These are phyloP conservation scores for Trichoderma reesei DNA, from an alignment of 495 filamentous ascomycete species.

Conservation along the genomic window DNA sequence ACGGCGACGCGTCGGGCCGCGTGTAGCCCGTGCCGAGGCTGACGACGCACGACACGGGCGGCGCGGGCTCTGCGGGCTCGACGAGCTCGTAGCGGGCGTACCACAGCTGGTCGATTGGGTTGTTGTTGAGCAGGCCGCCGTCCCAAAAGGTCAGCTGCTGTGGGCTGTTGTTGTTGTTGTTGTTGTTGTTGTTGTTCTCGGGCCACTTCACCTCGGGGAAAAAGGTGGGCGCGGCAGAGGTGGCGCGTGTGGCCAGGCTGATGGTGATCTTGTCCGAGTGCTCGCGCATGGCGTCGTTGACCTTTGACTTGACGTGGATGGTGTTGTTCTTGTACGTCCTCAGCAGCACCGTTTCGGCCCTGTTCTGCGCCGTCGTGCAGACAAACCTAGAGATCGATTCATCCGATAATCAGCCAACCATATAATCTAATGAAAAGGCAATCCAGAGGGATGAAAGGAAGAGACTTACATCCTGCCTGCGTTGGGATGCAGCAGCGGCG, in stretches of 20 bases:
- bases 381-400: background rate
- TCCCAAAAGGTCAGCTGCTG: constrained; percentile 5
- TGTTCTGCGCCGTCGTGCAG: constrained; percentile 1
- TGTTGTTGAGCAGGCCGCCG: constrained; percentile 3
- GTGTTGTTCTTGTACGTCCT: constrained; percentile 1
- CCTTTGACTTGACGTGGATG: background rate
- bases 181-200: background rate
- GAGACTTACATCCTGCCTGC: constrained; percentile 26
- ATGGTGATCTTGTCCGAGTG: constrained; percentile 1
- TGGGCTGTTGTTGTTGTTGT: too few relatives aligned
- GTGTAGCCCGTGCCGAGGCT: background rate
- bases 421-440: too few relatives aligned
- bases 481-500: constrained; percentile 29
- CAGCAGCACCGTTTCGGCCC: background rate
- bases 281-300: background rate
- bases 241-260: background rate
- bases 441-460: background rate
- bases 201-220: constrained; percentile 1
- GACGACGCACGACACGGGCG: background rate
- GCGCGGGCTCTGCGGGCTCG: background rate
- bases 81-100: background rate
- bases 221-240: background rate
- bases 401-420: too few relatives aligned
- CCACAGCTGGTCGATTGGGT: constrained; percentile 5
- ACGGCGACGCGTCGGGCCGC: background rate